phyloP scores from a whole-genome alignment of 371 early-diverging fungal genomes.

The Mortierella sp. region DNA sequence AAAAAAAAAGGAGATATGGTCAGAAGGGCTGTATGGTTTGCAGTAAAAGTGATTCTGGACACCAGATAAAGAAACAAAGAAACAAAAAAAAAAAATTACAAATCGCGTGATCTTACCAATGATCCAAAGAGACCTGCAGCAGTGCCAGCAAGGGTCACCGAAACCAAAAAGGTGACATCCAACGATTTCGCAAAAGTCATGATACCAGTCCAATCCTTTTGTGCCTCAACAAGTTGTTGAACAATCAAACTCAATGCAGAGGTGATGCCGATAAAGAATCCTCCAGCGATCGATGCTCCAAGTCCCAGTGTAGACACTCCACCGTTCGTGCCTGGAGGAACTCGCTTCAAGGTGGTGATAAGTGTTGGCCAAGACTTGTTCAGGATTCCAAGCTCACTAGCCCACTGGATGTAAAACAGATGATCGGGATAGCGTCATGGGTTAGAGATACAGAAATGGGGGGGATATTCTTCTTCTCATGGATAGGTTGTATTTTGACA shows the following conservation, averaged over 20 bases:
- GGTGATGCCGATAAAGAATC: slow-evolving; percentile 73
- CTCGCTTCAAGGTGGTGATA: slow-evolving; percentile 75
- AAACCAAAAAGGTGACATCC: slow-evolving; percentile 43
- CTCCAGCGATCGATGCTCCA: slow-evolving; percentile 78
- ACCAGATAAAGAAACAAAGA: not conserved
- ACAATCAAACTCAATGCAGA: slow-evolving; percentile 64
- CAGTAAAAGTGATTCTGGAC: not conserved
- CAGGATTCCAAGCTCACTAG: slow-evolving; percentile 88
- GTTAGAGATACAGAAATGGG: not conserved
- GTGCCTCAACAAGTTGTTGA: slow-evolving; percentile 57
- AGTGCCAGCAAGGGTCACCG: slow-evolving; percentile 60
- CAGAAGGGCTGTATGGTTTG: not conserved
- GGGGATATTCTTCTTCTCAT: not conserved
- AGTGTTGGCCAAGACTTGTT: slow-evolving; percentile 77
- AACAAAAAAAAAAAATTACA: not conserved
- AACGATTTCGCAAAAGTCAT: slow-evolving; percentile 11
- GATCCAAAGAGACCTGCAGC: slow-evolving; percentile 80
- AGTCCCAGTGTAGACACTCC: slow-evolving; percentile 76
- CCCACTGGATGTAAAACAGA: slow-evolving; percentile 81
- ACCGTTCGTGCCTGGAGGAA: slow-evolving; percentile 93
- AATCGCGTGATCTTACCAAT: no score
- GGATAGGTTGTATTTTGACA: not conserved
- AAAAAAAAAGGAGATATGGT: slow-evolving; percentile 16
- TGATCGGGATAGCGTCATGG: not conserved
- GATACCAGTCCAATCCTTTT: slow-evolving; percentile 34